phyloP scores from a whole-genome alignment of 805 yeast genomes.

The Zygosaccharomyces bailii region DNA sequence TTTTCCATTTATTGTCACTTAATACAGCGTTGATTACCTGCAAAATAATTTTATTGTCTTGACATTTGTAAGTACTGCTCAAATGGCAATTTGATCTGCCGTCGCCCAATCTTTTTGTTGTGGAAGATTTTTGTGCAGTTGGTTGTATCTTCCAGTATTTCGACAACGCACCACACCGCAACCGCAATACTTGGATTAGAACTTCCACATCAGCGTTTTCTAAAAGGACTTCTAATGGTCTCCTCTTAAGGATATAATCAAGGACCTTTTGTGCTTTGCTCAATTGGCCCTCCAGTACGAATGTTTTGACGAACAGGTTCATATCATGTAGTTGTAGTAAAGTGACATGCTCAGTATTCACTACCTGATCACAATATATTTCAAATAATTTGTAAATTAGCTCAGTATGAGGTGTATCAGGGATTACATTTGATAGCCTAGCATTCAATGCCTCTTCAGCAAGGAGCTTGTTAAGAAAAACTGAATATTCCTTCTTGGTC shows the following conservation, averaged over 20 bases:
- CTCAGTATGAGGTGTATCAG: conserved; percentile 17
- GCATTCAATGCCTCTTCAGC: conserved; percentile 4
- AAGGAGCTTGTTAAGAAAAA: conserved; percentile 16
- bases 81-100: conserved; percentile 3
- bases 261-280: conserved; percentile 26
- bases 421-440: conserved; percentile 13
- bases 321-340: conserved; percentile 20
- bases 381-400: conserved; percentile 16
- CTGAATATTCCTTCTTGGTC: conserved; percentile 14
- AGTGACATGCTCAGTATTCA: conserved; percentile 8
- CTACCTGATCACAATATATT: conserved; percentile 12
- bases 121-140: neutral
- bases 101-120: conserved; percentile 9
- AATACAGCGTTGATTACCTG: conserved; percentile 16
- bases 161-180: conserved; percentile 31
- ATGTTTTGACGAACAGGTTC: conserved; percentile 17
- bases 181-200: conserved; percentile 21
- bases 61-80: conserved; percentile 14
- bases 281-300: conserved; percentile 21
- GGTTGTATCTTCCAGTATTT: conserved; percentile 19
- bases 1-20: conserved; percentile 12
- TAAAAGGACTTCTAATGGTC: conserved; percentile 11
- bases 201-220: conserved; percentile 18
- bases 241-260: conserved; percentile 16
- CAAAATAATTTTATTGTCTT: conserved; percentile 16